Evolutionary conservation across 169 alveolate species (phyloP).

Genomic region (Cryptosporidium muris): DNA sequence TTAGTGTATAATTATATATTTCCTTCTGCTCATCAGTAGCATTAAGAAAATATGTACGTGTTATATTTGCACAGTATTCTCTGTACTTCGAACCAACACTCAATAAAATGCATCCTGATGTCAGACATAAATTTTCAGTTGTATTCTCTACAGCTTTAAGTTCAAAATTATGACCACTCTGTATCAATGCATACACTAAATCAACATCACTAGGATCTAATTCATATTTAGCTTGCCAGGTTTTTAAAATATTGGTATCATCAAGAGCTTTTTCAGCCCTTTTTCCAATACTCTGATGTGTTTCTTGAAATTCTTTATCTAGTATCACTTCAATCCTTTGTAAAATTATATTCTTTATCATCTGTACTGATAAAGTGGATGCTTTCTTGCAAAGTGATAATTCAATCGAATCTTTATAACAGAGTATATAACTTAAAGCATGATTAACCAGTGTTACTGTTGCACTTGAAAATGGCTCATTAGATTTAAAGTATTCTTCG

Average conservation of each 20-base stretch:
- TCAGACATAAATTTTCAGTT: constrained; percentile 65
- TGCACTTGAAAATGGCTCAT: neutral
- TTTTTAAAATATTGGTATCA: constrained; percentile 59
- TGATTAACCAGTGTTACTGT: constrained; percentile 1
- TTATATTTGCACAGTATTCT: constrained; percentile 74
- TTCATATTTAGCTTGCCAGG: constrained; percentile 63
- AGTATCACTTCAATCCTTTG: constrained; percentile 71
- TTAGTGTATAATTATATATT: constrained; percentile 59
- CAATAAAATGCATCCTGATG: constrained; percentile 73
- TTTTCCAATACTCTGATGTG: constrained; percentile 72
- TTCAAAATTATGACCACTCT: constrained; percentile 73
- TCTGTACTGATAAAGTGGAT: constrained; percentile 71
- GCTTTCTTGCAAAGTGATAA: constrained; percentile 67
- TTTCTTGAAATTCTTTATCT: constrained; percentile 75
- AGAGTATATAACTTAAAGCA: constrained; percentile 40
- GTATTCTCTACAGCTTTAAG: constrained; percentile 75
- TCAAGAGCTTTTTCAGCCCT: constrained; percentile 73
- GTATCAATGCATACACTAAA: constrained; percentile 73
- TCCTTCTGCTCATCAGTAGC: constrained; percentile 74
- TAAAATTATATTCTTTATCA: constrained; percentile 72
- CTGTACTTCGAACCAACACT: constrained; percentile 75
- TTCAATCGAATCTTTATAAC: constrained; percentile 48
- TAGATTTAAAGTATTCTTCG: constrained; percentile 29
- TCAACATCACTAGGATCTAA: constrained; percentile 75
- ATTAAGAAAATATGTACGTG: constrained; percentile 73